Conservation (phyloP, 768 basidiomycete genomes). For the Collybia nuda region DNA sequence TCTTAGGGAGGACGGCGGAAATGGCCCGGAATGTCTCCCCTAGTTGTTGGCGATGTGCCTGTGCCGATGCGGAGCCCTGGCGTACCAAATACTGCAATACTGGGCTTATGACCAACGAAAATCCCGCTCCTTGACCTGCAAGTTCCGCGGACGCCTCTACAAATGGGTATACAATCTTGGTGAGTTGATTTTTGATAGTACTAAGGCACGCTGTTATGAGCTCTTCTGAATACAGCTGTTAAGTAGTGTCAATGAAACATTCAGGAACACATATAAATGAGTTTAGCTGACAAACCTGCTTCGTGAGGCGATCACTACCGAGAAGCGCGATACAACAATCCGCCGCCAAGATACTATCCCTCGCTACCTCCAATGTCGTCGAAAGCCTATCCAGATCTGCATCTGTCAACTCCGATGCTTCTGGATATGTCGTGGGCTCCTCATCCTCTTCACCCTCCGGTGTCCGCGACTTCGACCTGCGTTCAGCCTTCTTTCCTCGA, state of each 20-base stretch:
- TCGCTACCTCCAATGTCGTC: constrained; percentile 54
- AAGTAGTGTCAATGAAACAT: not conserved
- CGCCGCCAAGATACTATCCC: constrained; percentile 78
- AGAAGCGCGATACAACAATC: constrained; percentile 82
- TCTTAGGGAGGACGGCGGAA: constrained; percentile 67
- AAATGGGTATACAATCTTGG: constrained; percentile 81
- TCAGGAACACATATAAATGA: not conserved
- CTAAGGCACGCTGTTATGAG: constrained; percentile 77
- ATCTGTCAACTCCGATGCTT: constrained; percentile 36
- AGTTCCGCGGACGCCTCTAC: constrained; percentile 64
- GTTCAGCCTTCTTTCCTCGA: constrained; percentile 36
- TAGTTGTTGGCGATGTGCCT: constrained; percentile 45
- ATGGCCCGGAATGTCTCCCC: constrained; percentile 74
- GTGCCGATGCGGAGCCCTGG: constrained; percentile 31
- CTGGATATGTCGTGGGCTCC: constrained; percentile 14
- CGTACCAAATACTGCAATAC: constrained; percentile 54
- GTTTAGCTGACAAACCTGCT: constrained; percentile 57
- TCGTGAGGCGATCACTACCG: constrained; percentile 75
- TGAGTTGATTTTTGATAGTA: constrained; percentile 78
- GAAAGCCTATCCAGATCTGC: constrained; percentile 50
- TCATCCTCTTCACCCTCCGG: constrained; percentile 35
- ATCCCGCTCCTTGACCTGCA: constrained; percentile 12
- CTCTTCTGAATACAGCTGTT: constrained; percentile 91
- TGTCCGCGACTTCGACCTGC: constrained; percentile 44
- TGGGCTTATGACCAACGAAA: constrained; percentile 37